Base-by-base conservation (phyloP, 1,284 basidiomycete species). In the Tilletiaria anomala region DNA sequence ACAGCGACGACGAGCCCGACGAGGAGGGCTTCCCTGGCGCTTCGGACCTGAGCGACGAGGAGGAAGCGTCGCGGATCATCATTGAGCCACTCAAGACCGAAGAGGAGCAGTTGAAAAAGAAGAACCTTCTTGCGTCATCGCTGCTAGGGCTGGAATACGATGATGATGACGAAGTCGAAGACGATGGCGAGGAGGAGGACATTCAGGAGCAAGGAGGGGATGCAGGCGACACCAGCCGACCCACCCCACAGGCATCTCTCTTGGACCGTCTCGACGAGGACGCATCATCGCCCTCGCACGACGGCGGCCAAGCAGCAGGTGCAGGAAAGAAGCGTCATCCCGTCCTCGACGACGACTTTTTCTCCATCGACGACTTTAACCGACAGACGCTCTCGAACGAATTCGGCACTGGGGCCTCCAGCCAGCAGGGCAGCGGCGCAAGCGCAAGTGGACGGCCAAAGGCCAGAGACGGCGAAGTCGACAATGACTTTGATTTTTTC, bases 291-390 rank as follows among this genome's bases (percentile, higher is more conserved):
- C 17, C 11, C 6, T 36, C 35, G 35, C 14, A n/a, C n/a, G 14
- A 16, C 14, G 32, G 8, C n/a, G 11, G 11, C 11, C 5, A 34
- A 39, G 36, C 20, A 40, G 43, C 31, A 22, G 35, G 6, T 24
- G 38, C 3, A 40, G 34, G 37, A 6, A 3, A 45, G 37, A 49
- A 50, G 35, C 48, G 54, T 15, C 73, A 78, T 50, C 73, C 78
- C 5, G 76, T 75, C 36, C 75, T 96, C n/a, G 82, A 96, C 68
- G 91, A 96, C 65, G 78, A 75, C 19, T 96, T 97, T 72, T 97
- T 97, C 70, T 78, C 83, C 43, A 76, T 96, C 42, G 78, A 79
- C 42, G 75, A 78, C 17, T 96, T 97, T 72, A 93, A 96, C 64
- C 76, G 79, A 4, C 78, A 87, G 68, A 82, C 82, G n/a, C 8